Base-by-base conservation (phyloP, 2,329 filamentous ascomycete species). In the Apiospora saccharicola region DNA sequence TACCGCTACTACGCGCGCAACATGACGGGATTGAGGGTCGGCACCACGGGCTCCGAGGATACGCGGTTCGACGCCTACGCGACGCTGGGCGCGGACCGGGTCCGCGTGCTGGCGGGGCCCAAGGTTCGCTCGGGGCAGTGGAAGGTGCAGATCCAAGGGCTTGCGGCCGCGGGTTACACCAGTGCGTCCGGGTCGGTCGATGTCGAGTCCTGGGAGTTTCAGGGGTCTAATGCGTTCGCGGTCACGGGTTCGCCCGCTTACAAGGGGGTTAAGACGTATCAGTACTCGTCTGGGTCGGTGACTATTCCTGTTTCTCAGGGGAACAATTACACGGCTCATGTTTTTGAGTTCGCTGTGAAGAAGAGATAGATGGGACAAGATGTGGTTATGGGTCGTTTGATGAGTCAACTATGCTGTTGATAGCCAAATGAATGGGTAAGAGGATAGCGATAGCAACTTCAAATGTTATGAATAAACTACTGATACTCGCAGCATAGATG, bases 1-100 rank as follows among this genome's bases (percentile, higher is more conserved):
- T 87, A 87, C 75, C 83, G 84, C 70, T 86, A 86, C 77, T 87
- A 87, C 75, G 79, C 81, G 64, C 74, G 78, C 3, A 82, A 83
- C 61, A 86, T 86, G 84, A 83, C 81, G 0, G 85, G 85, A 4
- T 69, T 79, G 19, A 81, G 84, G 22, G 79, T 83, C 6, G 78
- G 77, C 0, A 84, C 83, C 2, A 77, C 78, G 0, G 78, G 77
- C 0, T 81, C 83, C 0, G 73, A 74, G 5, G 83, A 85, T 71
- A 73, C 76, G 2, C 74, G 76, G 4, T 77, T 84, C 26, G 84
- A 85, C 67, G 81, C 80, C 16, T 85, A 83, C 71, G 80, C 83
- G 13, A 81, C 80, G 2, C 78, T 81, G 24, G 81, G 76, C 30
- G 72, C 71, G 0, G 77, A 79, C 53, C 73, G 72, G 8, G 81